phyloP scores from a whole-genome alignment of 2,329 filamentous ascomycete genomes.

The Cercospora beticola region DNA sequence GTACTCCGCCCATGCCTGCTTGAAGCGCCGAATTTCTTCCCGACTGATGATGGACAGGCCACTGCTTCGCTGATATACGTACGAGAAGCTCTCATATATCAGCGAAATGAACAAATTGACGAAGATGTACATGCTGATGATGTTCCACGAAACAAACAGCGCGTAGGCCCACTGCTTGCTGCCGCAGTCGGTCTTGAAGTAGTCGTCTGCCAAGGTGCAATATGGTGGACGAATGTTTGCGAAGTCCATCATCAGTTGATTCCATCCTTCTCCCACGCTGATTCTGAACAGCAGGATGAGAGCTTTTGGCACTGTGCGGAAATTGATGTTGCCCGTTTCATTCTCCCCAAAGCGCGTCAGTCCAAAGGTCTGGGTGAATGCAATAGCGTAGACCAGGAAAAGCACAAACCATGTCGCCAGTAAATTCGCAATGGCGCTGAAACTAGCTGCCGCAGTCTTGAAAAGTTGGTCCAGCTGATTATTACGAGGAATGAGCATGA shows the following conservation, averaged over 20 bases:
- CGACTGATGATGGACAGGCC: slow-evolving; percentile 87
- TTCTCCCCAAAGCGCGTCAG: slow-evolving; percentile 79
- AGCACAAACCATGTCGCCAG: slow-evolving; percentile 96
- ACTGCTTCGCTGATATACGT: slow-evolving; percentile 95
- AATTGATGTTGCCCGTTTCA: slow-evolving; percentile 79
- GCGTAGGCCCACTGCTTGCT: slow-evolving; percentile 83
- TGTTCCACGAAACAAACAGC: slow-evolving; percentile 96
- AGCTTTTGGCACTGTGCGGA: slow-evolving; percentile 89
- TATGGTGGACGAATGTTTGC: slow-evolving; percentile 75
- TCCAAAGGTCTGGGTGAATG: slow-evolving; percentile 92
- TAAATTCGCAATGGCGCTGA: slow-evolving; percentile 86
- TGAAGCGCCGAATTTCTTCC: slow-evolving; percentile 94
- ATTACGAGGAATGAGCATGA: slow-evolving; percentile 91
- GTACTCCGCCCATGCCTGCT: slow-evolving; percentile 95
- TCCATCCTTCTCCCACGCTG: slow-evolving; percentile 95
- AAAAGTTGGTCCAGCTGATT: slow-evolving; percentile 97
- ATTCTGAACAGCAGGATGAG: slow-evolving; percentile 90
- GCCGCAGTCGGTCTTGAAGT: slow-evolving; percentile 89
- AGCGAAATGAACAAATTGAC: slow-evolving; percentile 97
- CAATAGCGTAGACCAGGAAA: slow-evolving; percentile 94
- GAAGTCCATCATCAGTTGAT: slow-evolving; percentile 93
- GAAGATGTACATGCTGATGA: slow-evolving; percentile 99
- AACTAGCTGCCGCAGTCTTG: slow-evolving; percentile 93
- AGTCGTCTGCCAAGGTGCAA: slow-evolving; percentile 70
- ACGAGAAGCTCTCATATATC: slow-evolving; percentile 99